phyloP scores from a whole-genome alignment of 176 grass and related monocot species.

The Oryza glaberrima region DNA sequence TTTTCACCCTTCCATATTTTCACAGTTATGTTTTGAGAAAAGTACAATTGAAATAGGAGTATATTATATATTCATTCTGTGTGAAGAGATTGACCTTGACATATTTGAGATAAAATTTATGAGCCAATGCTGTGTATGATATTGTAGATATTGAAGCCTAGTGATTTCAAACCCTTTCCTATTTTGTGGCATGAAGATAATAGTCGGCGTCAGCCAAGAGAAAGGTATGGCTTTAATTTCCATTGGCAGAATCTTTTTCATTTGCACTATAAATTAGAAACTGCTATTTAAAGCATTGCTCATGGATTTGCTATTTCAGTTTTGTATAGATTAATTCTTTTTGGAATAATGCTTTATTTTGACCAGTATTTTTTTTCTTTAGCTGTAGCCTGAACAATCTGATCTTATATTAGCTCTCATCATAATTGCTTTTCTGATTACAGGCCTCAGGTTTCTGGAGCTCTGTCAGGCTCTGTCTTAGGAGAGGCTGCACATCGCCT shows the following conservation, averaged over 20 bases:
- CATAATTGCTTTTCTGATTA: slow-evolving; percentile 33
- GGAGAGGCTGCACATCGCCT: slow-evolving; percentile 92
- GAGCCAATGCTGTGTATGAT: slow-evolving; percentile 33
- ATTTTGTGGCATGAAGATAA: slow-evolving; percentile 94
- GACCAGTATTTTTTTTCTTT: neutral
- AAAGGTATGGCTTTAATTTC: slow-evolving; percentile 63
- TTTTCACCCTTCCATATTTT: neutral
- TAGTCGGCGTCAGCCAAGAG: slow-evolving; percentile 71
- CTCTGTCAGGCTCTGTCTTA: slow-evolving; percentile 78
- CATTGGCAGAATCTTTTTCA: neutral
- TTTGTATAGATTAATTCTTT: slow-evolving; percentile 25
- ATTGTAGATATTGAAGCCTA: slow-evolving; percentile 79
- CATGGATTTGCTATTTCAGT: slow-evolving; percentile 20
- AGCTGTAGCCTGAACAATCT: slow-evolving; percentile 27
- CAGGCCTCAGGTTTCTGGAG: slow-evolving; percentile 85
- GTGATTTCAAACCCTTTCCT: slow-evolving; percentile 95
- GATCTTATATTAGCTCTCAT: neutral
- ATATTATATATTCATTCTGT: neutral
- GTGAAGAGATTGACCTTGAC: neutral
- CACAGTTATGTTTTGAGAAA: neutral
- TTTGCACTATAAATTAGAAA: slow-evolving; percentile 14
- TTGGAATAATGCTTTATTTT: slow-evolving; percentile 19
- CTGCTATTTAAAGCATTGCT: neutral
- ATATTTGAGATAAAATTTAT: slow-evolving; percentile 38
- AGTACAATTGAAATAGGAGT: slow-evolving; percentile 22